Conservation (phyloP, 2,329 filamentous ascomycete genomes). For the Delphinella strobiligena region DNA sequence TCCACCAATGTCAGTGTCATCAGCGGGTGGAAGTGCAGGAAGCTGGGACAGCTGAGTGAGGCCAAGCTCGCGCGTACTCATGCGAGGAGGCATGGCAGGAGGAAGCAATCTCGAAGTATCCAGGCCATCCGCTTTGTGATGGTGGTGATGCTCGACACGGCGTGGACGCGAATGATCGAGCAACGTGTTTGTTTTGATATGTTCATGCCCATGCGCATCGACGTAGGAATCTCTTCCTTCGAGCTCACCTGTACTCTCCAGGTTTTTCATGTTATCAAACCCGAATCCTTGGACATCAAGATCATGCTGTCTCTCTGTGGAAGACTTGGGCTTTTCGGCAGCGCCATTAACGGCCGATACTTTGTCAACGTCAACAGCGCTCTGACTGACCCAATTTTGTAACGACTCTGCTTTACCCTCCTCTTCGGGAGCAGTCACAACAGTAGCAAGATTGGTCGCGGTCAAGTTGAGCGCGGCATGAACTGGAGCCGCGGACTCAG, state of each 20-base stretch:
- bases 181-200: constrained; percentile 34
- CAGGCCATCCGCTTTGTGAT: constrained; percentile 7
- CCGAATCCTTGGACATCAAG: constrained; percentile 72
- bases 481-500: constrained; percentile 24
- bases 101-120: constrained; percentile 30
- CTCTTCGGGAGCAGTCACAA: not conserved
- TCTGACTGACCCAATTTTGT: constrained; percentile 7
- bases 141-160: not conserved
- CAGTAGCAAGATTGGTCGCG: constrained; percentile 15
- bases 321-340: constrained; percentile 45
- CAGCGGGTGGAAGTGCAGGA: constrained; percentile 54
- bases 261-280: constrained; percentile 54
- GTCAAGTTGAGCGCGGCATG: constrained; percentile 12
- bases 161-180: not conserved
- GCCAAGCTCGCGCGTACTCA: constrained; percentile 55
- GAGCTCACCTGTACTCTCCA: constrained; percentile 21
- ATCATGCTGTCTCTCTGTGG: constrained; percentile 36
- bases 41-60: constrained; percentile 58
- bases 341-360: constrained; percentile 37
- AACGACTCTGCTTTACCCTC: constrained; percentile 5
- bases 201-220: constrained; percentile 50
- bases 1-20: constrained; percentile 75
- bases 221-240: constrained; percentile 38
- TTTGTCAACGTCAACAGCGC: constrained; percentile 49
- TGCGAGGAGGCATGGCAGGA: constrained; percentile 46